These are phyloP conservation scores for Puccinia brachypodii DNA, from an alignment of 1,284 basidiomycete genomes.

Conservation along the genomic window DNA sequence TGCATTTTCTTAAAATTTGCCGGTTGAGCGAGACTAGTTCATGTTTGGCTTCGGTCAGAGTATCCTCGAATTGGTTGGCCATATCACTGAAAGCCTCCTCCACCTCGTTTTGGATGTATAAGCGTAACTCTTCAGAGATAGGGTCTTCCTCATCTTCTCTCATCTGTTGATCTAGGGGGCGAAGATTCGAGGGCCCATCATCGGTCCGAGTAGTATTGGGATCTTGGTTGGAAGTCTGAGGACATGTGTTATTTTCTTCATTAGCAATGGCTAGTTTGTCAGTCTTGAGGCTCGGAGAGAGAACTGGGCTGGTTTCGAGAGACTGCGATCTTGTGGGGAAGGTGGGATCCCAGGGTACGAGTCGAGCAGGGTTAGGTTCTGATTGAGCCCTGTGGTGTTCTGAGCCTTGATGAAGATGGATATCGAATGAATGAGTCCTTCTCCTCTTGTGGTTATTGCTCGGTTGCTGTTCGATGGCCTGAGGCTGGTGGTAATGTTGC, in stretches of 20 bases:
- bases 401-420: not conserved
- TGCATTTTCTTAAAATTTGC: not conserved
- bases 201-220: not conserved
- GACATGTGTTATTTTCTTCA: no score
- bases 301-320: not conserved
- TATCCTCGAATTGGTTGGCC: not conserved
- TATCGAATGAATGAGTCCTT: not conserved
- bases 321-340: not conserved
- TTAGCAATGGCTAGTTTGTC: no score
- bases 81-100: not conserved
- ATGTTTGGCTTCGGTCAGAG: not conserved
- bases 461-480: no score
- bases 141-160: not conserved
- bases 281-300: no score
- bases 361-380: not conserved
- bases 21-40: not conserved
- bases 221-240: not conserved
- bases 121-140: slow-evolving; percentile 1
- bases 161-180: not conserved
- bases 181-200: not conserved
- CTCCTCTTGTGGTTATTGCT: not conserved
- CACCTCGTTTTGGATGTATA: not conserved
- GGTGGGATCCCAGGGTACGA: not conserved
- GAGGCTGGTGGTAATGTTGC: not conserved
- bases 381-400: not conserved